Conservation (phyloP, 2,329 filamentous ascomycete genomes). For the Ophiostoma ips region DNA sequence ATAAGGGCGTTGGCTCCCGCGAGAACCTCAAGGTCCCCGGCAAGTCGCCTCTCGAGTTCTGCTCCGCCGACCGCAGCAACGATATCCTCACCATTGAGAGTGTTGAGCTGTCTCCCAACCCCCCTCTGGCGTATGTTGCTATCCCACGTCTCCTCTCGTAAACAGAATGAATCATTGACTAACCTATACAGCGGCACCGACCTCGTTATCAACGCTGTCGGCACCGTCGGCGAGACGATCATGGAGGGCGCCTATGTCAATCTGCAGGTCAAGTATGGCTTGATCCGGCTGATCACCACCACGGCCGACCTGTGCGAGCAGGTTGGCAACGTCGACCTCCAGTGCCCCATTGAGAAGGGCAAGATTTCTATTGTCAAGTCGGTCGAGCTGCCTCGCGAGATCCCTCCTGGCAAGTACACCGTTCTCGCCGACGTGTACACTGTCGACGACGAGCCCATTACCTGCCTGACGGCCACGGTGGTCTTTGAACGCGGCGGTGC, state of each 20-base stretch:
- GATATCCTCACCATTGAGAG: constrained; percentile 65
- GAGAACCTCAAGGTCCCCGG: constrained; percentile 58
- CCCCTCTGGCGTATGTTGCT: constrained; percentile 60
- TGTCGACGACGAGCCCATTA: constrained; percentile 58
- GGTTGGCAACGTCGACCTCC: constrained; percentile 71
- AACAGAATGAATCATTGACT: neutral
- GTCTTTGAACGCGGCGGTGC: constrained; percentile 34
- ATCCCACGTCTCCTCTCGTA: neutral
- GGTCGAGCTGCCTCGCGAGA: constrained; percentile 72
- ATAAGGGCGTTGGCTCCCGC: constrained; percentile 32
- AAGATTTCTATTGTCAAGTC: constrained; percentile 60
- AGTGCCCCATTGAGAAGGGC: constrained; percentile 79
- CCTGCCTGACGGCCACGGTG: constrained; percentile 70
- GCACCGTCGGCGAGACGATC: constrained; percentile 59
- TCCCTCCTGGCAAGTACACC: constrained; percentile 82
- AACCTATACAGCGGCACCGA: constrained; percentile 49
- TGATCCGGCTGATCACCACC: constrained; percentile 77
- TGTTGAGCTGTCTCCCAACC: constrained; percentile 75
- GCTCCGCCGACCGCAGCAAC: constrained; percentile 46
- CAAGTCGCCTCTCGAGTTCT: constrained; percentile 74
- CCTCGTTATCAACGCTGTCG: constrained; percentile 66
- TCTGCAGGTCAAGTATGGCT: constrained; percentile 81
- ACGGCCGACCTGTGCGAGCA: constrained; percentile 79
- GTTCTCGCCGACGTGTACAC: constrained; percentile 78
- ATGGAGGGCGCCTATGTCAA: constrained; percentile 68